Conservation (phyloP, 371 early-diverging fungal genomes). For the Dinochytrium kinnereticum region DNA sequence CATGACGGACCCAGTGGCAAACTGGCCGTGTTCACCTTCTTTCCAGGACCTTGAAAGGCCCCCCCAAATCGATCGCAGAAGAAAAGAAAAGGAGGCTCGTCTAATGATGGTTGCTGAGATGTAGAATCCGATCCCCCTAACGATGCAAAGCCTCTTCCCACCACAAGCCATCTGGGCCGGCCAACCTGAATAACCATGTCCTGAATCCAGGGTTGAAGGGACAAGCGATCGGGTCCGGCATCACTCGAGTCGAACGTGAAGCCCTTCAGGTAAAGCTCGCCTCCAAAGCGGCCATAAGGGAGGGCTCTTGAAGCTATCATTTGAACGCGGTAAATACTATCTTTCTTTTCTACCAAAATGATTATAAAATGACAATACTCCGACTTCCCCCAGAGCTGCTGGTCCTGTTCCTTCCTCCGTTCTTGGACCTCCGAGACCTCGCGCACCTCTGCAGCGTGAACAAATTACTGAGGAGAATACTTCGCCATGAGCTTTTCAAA, state of each 20-base stretch:
- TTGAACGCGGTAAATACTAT: too few relatives aligned
- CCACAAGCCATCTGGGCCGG: background rate
- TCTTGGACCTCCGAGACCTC: too few relatives aligned
- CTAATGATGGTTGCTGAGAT: background rate
- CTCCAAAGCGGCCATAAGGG: background rate
- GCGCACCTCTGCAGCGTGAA: too few relatives aligned
- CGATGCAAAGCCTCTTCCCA: background rate
- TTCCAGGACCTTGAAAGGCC: slow-evolving; percentile 28
- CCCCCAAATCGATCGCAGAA: slow-evolving; percentile 36
- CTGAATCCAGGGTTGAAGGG: background rate
- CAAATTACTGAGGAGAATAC: too few relatives aligned
- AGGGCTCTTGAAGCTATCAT: background rate
- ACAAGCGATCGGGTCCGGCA: background rate
- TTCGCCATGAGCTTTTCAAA: too few relatives aligned
- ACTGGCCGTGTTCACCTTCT: background rate
- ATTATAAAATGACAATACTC: too few relatives aligned
- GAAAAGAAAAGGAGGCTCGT: background rate
- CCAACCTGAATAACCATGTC: background rate
- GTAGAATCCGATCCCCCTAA: background rate
- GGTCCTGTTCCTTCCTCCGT: too few relatives aligned
- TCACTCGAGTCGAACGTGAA: background rate
- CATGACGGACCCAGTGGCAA: background rate
- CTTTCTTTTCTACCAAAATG: too few relatives aligned
- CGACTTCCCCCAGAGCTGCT: too few relatives aligned
- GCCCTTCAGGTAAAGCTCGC: background rate